phyloP scores from a whole-genome alignment of 768 basidiomycete species.

The Boletus vinaceobasis region DNA sequence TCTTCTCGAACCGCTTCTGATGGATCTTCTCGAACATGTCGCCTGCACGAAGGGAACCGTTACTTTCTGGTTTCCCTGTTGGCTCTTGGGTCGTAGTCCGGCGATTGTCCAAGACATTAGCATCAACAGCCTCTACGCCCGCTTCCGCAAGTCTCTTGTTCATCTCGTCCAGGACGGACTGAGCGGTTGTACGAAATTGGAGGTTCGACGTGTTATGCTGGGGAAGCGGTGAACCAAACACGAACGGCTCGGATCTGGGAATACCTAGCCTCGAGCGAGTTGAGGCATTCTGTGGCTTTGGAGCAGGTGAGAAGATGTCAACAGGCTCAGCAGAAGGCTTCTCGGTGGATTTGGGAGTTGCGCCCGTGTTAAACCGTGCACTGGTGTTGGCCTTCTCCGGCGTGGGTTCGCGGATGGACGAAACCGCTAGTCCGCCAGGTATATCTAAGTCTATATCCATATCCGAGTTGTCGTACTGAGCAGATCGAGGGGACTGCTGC shows the following conservation, averaged over 20 bases:
- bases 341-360: slow-evolving; percentile 25
- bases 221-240: slow-evolving; percentile 76
- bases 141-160: slow-evolving; percentile 62
- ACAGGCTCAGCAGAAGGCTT: slow-evolving; percentile 30
- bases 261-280: slow-evolving; percentile 22
- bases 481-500: slow-evolving; percentile 7
- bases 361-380: slow-evolving; percentile 20
- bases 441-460: slow-evolving; percentile 36
- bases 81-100: slow-evolving; percentile 4
- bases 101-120: slow-evolving; percentile 41
- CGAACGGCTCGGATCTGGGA: slow-evolving; percentile 47
- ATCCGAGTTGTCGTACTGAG: slow-evolving; percentile 27
- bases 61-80: slow-evolving; percentile 10
- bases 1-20: slow-evolving; percentile 63
- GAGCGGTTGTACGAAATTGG: slow-evolving; percentile 65
- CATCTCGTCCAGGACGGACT: slow-evolving; percentile 80
- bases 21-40: slow-evolving; percentile 57
- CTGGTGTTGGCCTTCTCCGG: slow-evolving; percentile 13
- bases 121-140: slow-evolving; percentile 49
- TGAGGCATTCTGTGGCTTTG: slow-evolving; percentile 17
- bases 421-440: slow-evolving; percentile 32
- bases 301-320: slow-evolving; percentile 43
- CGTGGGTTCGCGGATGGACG: slow-evolving; percentile 19
- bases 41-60: slow-evolving; percentile 26
- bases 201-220: slow-evolving; percentile 58